A percentile compares a stretch with the other conserved stretches of the same genome.
Evolutionary conservation across 495 filamentous ascomycete species (phyloP).

Genomic region (Usnea hakonensis): DNA sequence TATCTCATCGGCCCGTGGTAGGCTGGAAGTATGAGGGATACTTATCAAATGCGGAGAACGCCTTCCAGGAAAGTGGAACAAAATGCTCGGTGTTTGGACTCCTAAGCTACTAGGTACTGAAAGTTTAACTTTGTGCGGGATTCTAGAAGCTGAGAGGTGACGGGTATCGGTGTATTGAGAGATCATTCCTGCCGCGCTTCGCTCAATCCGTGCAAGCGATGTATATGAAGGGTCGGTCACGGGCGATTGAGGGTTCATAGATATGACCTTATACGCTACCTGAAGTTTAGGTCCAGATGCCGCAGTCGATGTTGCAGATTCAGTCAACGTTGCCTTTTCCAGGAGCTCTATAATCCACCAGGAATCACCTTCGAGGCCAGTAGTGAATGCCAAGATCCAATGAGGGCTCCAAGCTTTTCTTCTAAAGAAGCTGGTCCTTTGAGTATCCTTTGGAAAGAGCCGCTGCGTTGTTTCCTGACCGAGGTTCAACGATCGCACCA

Average conservation of each 20-base stretch:
- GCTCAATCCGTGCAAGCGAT: slow-evolving; percentile 31
- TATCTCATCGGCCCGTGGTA: slow-evolving; percentile 46
- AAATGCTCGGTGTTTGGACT: slow-evolving; percentile 33
- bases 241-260: slow-evolving; percentile 18
- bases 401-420: slow-evolving; percentile 52
- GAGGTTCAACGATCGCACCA: slow-evolving; percentile 42
- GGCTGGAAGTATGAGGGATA: slow-evolving; percentile 14
- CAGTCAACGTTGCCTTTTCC: slow-evolving; percentile 24
- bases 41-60: slow-evolving; percentile 23
- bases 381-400: slow-evolving; percentile 62
- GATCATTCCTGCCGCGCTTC: slow-evolving; percentile 33
- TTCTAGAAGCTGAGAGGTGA: slow-evolving; percentile 21
- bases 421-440: slow-evolving; percentile 56
- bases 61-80: slow-evolving; percentile 38
- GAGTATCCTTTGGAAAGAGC: slow-evolving; percentile 52
- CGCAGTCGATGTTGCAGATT: slow-evolving; percentile 1
- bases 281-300: slow-evolving; percentile 10
- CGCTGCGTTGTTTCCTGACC: slow-evolving; percentile 51
- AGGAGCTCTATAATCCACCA: slow-evolving; percentile 68
- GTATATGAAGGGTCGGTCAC: slow-evolving; percentile 23
- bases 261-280: slow-evolving; percentile 25
- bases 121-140: slow-evolving; percentile 27
- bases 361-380: slow-evolving; percentile 63
- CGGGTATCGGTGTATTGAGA: slow-evolving; percentile 30
- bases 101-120: slow-evolving; percentile 23